A percentile compares a stretch with the other conserved stretches of the same genome.
These are phyloP conservation scores for Penicillium decumbens DNA, from an alignment of 2,329 filamentous ascomycete genomes.

Conservation along the genomic window DNA sequence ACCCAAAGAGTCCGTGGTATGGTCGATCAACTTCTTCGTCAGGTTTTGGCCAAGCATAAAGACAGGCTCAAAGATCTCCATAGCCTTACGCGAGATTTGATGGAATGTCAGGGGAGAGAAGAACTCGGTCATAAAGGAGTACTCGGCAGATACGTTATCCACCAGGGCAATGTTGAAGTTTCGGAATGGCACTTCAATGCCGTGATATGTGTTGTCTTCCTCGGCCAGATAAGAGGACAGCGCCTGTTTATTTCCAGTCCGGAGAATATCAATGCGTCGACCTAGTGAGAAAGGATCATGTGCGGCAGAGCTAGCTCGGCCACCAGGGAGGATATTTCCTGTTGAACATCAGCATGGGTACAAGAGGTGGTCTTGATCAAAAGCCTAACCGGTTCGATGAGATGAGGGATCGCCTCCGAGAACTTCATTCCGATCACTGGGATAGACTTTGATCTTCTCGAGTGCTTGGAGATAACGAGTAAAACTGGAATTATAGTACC, in stretches of 20 bases:
- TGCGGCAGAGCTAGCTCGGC: constrained; percentile 37
- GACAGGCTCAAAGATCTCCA: constrained; percentile 82
- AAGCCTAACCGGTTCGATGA: constrained; percentile 50
- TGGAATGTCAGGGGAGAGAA: constrained; percentile 75
- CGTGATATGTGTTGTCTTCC: constrained; percentile 79
- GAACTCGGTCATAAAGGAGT: constrained; percentile 86
- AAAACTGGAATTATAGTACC: constrained; percentile 95
- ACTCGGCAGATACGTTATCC: constrained; percentile 92
- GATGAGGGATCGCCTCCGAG: constrained; percentile 72
- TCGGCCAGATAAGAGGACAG: constrained; percentile 86
- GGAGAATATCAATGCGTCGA: constrained; percentile 76
- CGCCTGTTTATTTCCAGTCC: constrained; percentile 66
- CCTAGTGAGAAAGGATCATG: constrained; percentile 90
- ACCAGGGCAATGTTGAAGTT: constrained; percentile 92
- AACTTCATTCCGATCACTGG: constrained; percentile 75
- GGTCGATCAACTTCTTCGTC: constrained; percentile 69
- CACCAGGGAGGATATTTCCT: constrained; percentile 38
- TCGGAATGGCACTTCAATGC: constrained; percentile 83
- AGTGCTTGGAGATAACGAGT: constrained; percentile 78
- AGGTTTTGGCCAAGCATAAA: constrained; percentile 76
- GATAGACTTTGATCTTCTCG: constrained; percentile 76
- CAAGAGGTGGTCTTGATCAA: not conserved
- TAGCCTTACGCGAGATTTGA: constrained; percentile 75
- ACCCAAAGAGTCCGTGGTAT: constrained; percentile 78
- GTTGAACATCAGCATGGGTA: constrained; percentile 7